Conservation (phyloP, 306 rosid genomes). For the Cicer yamashitae region DNA sequence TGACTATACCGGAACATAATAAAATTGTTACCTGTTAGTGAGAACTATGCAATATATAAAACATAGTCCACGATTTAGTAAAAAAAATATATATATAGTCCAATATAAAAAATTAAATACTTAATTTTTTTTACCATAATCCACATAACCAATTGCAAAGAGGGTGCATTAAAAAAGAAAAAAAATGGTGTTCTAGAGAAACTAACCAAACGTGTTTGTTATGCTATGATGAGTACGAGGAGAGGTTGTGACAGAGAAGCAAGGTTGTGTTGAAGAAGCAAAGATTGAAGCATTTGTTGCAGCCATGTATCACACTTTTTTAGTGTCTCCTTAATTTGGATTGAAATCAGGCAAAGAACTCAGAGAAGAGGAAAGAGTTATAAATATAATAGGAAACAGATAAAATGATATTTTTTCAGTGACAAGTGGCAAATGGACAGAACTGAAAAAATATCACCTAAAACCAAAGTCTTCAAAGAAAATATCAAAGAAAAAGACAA, state of each 20-base stretch:
- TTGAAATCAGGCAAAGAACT: neutral
- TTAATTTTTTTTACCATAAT: neutral
- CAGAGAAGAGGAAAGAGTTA: slow-evolving; percentile 14
- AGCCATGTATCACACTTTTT: slow-evolving; percentile 60
- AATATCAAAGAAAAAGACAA: slow-evolving; percentile 29
- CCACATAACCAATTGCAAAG: neutral
- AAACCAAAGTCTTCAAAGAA: neutral
- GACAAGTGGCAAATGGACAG: slow-evolving; percentile 22
- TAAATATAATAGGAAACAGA: slow-evolving; percentile 19
- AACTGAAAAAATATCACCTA: slow-evolving; percentile 10
- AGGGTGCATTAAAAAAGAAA: neutral
- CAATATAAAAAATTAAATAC: neutral
- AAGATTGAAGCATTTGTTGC: slow-evolving; percentile 62
- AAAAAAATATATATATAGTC: neutral
- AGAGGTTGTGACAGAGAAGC: slow-evolving; percentile 46
- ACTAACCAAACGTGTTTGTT: slow-evolving; percentile 61
- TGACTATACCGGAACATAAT: too few species aligned
- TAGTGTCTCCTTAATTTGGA: slow-evolving; percentile 31
- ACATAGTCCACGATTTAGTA: neutral
- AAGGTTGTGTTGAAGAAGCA: slow-evolving; percentile 61
- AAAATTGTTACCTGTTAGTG: too few species aligned
- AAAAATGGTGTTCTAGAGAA: slow-evolving; percentile 13
- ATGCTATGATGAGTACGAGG: slow-evolving; percentile 27
- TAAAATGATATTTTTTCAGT: slow-evolving; percentile 39
- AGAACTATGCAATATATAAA: neutral